Evolutionary conservation across 2,329 filamentous ascomycete species (phyloP).

Genomic region (Coniochaeta ligniaria): DNA sequence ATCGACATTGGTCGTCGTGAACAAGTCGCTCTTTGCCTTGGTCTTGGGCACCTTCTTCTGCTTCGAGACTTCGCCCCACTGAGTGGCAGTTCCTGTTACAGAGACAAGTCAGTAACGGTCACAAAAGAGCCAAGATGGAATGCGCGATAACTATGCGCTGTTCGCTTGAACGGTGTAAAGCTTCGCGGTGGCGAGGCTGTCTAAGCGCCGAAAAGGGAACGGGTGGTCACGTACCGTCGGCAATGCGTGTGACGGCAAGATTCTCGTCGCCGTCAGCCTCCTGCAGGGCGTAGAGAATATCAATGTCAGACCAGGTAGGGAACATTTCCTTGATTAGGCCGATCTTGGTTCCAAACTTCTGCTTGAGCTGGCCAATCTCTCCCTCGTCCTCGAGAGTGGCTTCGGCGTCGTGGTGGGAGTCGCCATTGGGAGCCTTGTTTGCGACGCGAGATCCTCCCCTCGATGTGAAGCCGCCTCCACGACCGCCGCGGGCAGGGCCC

Average conservation of each 20-base stretch:
- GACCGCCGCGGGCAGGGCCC: slow-evolving; percentile 81
- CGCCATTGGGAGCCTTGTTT: slow-evolving; percentile 58
- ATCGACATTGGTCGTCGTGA: slow-evolving; percentile 42
- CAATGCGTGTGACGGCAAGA: slow-evolving; percentile 68
- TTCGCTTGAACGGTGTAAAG: background rate
- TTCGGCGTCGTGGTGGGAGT: slow-evolving; percentile 55
- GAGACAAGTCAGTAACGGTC: slow-evolving; percentile 8
- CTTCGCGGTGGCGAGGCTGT: background rate
- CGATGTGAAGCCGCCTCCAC: slow-evolving; percentile 65
- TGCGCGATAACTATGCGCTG: background rate
- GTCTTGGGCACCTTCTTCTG: slow-evolving; percentile 68
- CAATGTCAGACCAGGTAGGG: slow-evolving; percentile 90
- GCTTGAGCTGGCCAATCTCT: slow-evolving; percentile 87
- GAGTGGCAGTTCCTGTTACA: slow-evolving; percentile 62
- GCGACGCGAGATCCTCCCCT: slow-evolving; percentile 63
- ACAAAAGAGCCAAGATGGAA: background rate
- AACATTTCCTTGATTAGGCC: slow-evolving; percentile 86
- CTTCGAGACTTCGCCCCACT: slow-evolving; percentile 81
- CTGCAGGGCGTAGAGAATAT: slow-evolving; percentile 86
- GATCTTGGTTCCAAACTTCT: slow-evolving; percentile 75
- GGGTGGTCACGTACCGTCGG: slow-evolving; percentile 53
- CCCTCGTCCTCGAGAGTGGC: slow-evolving; percentile 70
- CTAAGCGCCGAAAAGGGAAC: slow-evolving; percentile 1
- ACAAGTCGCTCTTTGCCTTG: slow-evolving; percentile 59
- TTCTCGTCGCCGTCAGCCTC: slow-evolving; percentile 78